A percentile compares a stretch with the other conserved stretches of the same genome.
These are phyloP conservation scores for Aspergillus pseudoviridinutans DNA, from an alignment of 2,329 filamentous ascomycete species.

Conservation along the genomic window DNA sequence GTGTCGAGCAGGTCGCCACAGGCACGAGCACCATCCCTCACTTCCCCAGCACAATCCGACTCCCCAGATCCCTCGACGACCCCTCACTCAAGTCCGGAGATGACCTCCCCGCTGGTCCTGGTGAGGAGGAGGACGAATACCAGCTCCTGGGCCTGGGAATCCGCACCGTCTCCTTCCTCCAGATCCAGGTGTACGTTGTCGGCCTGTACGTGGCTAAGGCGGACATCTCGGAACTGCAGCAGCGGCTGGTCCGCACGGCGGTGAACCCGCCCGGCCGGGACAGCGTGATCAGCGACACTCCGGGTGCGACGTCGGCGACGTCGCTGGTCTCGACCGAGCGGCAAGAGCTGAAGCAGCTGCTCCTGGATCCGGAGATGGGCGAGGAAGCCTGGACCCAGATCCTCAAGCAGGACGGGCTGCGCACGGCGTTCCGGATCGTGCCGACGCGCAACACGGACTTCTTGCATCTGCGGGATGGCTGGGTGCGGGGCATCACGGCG, in stretches of 20 bases:
- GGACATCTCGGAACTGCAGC: slow-evolving; percentile 77
- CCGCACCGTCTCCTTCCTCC: slow-evolving; percentile 82
- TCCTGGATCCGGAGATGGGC: slow-evolving; percentile 67
- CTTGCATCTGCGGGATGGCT: slow-evolving; percentile 84
- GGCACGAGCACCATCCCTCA: slow-evolving; percentile 74
- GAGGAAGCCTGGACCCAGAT: slow-evolving; percentile 72
- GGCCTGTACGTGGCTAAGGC: slow-evolving; percentile 84
- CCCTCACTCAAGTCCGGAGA: slow-evolving; percentile 34
- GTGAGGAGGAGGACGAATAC: slow-evolving; percentile 54
- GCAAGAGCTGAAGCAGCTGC: slow-evolving; percentile 61
- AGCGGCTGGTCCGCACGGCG: slow-evolving; percentile 69
- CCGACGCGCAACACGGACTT: slow-evolving; percentile 95
- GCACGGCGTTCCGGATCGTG: slow-evolving; percentile 76
- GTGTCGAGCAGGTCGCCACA: slow-evolving; percentile 71
- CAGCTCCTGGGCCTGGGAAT: slow-evolving; percentile 84
- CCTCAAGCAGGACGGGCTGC: slow-evolving; percentile 62
- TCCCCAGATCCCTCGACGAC: slow-evolving; percentile 48
- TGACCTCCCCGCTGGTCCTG: slow-evolving; percentile 32
- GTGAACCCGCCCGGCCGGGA: slow-evolving; percentile 30
- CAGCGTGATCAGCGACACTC: slow-evolving; percentile 17
- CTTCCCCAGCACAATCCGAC: slow-evolving; percentile 69
- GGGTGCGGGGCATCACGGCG: slow-evolving; percentile 77
- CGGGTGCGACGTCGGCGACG: slow-evolving; percentile 66
- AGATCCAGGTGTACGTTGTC: slow-evolving; percentile 90
- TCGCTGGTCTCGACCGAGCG: slow-evolving; percentile 81